Conservation (phyloP, 2,329 filamentous ascomycete genomes). For the Geosmithia morbida region DNA sequence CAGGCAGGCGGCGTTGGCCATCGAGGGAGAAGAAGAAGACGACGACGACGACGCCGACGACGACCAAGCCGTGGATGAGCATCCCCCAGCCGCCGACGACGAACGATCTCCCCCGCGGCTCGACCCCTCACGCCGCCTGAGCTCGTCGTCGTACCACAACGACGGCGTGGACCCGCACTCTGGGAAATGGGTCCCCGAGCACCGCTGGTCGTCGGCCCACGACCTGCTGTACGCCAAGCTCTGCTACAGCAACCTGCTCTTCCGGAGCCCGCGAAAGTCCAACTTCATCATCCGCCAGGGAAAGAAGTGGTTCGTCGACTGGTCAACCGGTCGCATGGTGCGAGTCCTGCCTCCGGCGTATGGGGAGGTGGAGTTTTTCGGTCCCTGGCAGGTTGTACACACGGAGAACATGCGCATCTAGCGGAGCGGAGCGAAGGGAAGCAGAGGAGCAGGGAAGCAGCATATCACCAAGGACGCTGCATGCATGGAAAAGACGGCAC, state of each 20-base stretch:
- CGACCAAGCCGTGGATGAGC: neutral
- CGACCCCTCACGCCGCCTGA: constrained; percentile 22
- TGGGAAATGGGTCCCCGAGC: constrained; percentile 41
- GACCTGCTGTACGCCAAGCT: constrained; percentile 45
- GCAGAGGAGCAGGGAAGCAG: neutral
- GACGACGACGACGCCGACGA: constrained; percentile 1
- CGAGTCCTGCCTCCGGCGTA: constrained; percentile 39
- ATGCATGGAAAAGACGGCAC: no score
- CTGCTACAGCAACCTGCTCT: constrained; percentile 43
- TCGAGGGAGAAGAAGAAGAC: constrained; percentile 1
- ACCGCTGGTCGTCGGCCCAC: constrained; percentile 38
- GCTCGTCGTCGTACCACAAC: constrained; percentile 29
- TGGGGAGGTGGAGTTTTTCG: constrained; percentile 32
- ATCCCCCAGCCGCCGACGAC: constrained; percentile 2
- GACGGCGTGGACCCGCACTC: constrained; percentile 29
- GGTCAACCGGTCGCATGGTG: constrained; percentile 39
- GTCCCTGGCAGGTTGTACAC: constrained; percentile 33
- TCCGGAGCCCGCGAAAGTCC: constrained; percentile 40
- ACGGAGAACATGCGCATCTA: constrained; percentile 32
- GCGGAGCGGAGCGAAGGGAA: no score
- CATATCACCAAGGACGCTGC: no score
- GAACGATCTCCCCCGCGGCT: constrained; percentile 13
- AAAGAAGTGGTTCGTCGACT: constrained; percentile 45
- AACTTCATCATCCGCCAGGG: constrained; percentile 42
- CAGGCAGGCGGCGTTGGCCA: neutral